Base-by-base conservation (phyloP, 257 asterid species). In the Ophiorrhiza pumila region DNA sequence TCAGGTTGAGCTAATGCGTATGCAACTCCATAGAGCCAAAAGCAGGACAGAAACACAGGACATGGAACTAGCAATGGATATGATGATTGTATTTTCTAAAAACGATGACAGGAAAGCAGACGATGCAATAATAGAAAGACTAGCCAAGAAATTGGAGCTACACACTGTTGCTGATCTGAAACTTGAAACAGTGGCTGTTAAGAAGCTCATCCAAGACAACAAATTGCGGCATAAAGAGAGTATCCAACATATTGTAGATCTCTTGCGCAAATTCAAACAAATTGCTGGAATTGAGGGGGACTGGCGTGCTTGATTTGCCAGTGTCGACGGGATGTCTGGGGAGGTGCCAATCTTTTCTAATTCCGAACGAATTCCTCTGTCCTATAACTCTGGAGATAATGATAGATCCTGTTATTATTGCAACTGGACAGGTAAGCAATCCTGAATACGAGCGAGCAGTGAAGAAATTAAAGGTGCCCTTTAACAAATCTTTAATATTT, bases 391-490 rank as follows among this genome's bases (percentile, higher is more conserved):
- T 88, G 59, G 90, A 88, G 82, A 84, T 85, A 42, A 88, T 88
- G 93, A 77, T 82, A 0, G 90, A 88, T 76, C 93, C 93, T 45
- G 90, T 85, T 68, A 85, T 88, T 76, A 81, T 84, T 20, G 78
- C 88, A 32, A 85, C 93, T 8, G 93, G 90, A 50, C 93, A 88
- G 86, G 93, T 87, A n/a, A n/a, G n/a, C n/a, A 79, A 63, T 41
- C 59, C n/a, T 61, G 34, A 42, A 41, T 17, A 12, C n/a, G n/a
- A n/a, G n/a, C 25, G 25, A n/a, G 43, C 39, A 11, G 41, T 13
- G 17, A 37, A 11, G 32, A n/a, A n/a, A n/a, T n/a, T n/a, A 20
- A 13, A 43, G 55, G 32, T n/a, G 15, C 17, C 56, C 43, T 55
- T 65, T 42, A 45, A 22, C 11, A 65, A 52, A 65, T 41, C 20